A percentile compares a stretch with the other conserved stretches of the same genome.
Conservation (phyloP, 2,329 filamentous ascomycete species). For the Colletotrichum horii region DNA sequence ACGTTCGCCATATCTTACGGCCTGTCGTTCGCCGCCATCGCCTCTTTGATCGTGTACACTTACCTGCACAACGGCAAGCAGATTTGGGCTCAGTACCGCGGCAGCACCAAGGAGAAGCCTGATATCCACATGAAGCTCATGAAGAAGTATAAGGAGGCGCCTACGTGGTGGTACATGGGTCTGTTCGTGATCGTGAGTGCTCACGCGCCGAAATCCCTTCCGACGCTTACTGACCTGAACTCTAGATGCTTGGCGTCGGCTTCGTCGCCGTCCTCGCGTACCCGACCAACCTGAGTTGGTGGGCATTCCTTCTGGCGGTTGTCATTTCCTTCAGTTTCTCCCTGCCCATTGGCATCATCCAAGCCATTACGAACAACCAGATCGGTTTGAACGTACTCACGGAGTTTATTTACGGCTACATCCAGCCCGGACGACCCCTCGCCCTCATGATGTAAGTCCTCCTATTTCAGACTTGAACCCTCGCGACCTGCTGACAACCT, state of each 20-base stretch:
- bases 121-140: slow-evolving; percentile 71
- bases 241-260: slow-evolving; percentile 57
- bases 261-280: slow-evolving; percentile 63
- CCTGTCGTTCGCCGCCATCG: slow-evolving; percentile 74
- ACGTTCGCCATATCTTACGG: slow-evolving; percentile 75
- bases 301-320: slow-evolving; percentile 73
- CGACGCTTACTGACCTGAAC: neutral
- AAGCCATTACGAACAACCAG: slow-evolving; percentile 73
- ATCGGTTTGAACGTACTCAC: slow-evolving; percentile 77
- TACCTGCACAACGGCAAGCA: slow-evolving; percentile 70
- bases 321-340: slow-evolving; percentile 68
- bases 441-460: slow-evolving; percentile 71
- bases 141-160: slow-evolving; percentile 66
- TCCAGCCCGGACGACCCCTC: slow-evolving; percentile 73
- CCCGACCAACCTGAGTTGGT: slow-evolving; percentile 73
- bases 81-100: slow-evolving; percentile 67
- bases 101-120: slow-evolving; percentile 63
- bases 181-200: slow-evolving; percentile 58
- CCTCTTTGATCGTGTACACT: slow-evolving; percentile 72
- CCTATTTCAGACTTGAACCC: neutral
- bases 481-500: slow-evolving; percentile 22
- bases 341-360: slow-evolving; percentile 72
- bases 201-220: neutral
- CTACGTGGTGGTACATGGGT: slow-evolving; percentile 67
- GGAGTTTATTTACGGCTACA: slow-evolving; percentile 77